Base-by-base conservation (phyloP, 2,329 filamentous ascomycete species). In the Laburnicola sp. region DNA sequence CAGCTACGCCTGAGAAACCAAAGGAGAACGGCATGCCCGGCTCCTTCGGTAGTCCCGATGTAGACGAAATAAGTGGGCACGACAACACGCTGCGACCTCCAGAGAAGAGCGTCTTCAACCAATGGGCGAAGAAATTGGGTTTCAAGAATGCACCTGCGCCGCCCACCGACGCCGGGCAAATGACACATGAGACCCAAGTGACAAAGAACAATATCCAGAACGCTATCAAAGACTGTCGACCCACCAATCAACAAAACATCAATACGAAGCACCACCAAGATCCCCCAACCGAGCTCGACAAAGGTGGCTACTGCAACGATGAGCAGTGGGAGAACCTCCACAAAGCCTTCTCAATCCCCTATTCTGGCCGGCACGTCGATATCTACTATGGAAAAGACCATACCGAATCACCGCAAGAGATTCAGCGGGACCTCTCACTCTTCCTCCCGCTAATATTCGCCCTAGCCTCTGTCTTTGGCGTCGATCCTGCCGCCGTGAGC, bases 401-500 rank as follows among this genome's bases (percentile, higher is more conserved):
- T 42, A 56, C 59, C 9, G 59, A 65, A 8, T 55, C 56, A 0
- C 65, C 64, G 7, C 51, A 60, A 1, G 68, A 69, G 7, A 46
- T 74, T 11, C 62, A 69, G 11, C 32, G 48, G 2, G 61, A 62
- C 4, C 57, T 73, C 1, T 44, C 53, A 6, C 48, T 54, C n/a
- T 73, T 73, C 51, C 55, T 72, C 0, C 69, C 69, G 0, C 54
- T 71, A 34, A 66, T 73, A 21, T 68, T 72, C 37, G 60, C 65
- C 1, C 57, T 73, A 23, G 68, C 68, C 1, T 59, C 61, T 2
- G 64, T 72, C 27, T 97, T 96, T 71, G 80, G 83, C 2, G 80
- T 97, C 23, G 78, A 83, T 1, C 78, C 82, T 0, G 78, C 82
- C 28, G 85, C 85, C 2, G 72, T 97, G 50, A 93, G 95, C 69